Conservation (phyloP, 2,329 filamentous ascomycete genomes). For the Diaporthe citriasiana region DNA sequence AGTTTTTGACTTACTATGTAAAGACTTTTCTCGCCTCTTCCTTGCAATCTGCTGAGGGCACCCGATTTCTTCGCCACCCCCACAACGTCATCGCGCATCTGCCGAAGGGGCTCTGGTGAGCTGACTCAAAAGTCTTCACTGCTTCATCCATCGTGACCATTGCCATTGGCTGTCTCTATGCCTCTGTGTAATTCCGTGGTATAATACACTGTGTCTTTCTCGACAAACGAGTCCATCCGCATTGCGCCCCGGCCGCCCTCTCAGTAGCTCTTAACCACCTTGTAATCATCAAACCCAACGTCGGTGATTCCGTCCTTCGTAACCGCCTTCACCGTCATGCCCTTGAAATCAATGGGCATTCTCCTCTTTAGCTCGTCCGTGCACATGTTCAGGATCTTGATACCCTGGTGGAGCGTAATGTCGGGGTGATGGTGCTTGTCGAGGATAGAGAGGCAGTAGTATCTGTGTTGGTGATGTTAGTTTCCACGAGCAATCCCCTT, state of each 20-base stretch:
- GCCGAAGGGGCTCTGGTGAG: constrained; percentile 11
- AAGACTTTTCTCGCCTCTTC: neutral
- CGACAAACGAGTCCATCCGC: constrained; percentile 19
- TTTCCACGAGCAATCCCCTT: neutral
- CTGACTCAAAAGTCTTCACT: constrained; percentile 19
- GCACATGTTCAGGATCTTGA: constrained; percentile 95
- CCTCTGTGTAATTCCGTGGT: constrained; percentile 41
- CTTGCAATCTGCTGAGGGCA: neutral
- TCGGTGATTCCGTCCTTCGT: constrained; percentile 94
- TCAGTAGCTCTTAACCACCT: constrained; percentile 74
- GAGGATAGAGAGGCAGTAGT: constrained; percentile 97
- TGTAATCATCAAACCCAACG: constrained; percentile 87
- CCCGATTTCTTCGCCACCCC: constrained; percentile 23
- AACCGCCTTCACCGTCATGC: constrained; percentile 92
- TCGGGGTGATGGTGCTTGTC: constrained; percentile 99
- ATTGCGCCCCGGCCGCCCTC: constrained; percentile 38
- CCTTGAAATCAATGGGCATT: constrained; percentile 99
- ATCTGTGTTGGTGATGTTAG: constrained; percentile 65
- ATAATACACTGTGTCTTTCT: constrained; percentile 47
- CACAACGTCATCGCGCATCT: constrained; percentile 40
- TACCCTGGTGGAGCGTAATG: constrained; percentile 88
- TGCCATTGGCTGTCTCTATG: constrained; percentile 40
- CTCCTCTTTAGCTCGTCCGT: constrained; percentile 97
- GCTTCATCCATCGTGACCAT: constrained; percentile 35
- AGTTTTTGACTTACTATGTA: neutral